A percentile compares a stretch with the other conserved stretches of the same genome.
phyloP scores from a whole-genome alignment of 768 basidiomycete genomes.

The Leccinum obscurum region DNA sequence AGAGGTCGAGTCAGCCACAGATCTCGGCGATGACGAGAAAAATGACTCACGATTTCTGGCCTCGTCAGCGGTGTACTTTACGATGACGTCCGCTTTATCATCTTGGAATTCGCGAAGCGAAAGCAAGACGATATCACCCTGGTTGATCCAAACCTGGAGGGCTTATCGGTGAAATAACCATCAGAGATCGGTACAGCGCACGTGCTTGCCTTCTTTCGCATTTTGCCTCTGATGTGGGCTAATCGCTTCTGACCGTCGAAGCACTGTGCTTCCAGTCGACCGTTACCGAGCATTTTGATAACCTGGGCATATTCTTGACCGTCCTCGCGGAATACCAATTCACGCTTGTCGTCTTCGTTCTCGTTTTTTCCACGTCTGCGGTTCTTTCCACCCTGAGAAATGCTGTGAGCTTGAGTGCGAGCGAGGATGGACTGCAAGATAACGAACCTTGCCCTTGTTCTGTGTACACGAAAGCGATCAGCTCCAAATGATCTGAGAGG shows the following conservation, averaged over 20 bases:
- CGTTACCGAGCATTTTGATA: conserved; percentile 98
- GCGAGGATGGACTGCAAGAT: neutral
- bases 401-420: conserved; percentile 2
- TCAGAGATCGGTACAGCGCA: neutral
- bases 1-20: conserved; percentile 9
- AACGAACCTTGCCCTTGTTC: conserved; percentile 32
- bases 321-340: conserved; percentile 97
- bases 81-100: conserved; percentile 98
- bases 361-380: conserved; percentile 99
- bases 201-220: conserved; percentile 91
- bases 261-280: conserved; percentile 92
- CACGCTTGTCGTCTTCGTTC: conserved; percentile 98
- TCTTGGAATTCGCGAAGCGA: conserved; percentile 99
- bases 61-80: conserved; percentile 98
- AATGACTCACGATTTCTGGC: conserved; percentile 67
- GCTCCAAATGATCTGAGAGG: neutral
- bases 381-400: conserved; percentile 92
- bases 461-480: conserved; percentile 9
- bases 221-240: conserved; percentile 98
- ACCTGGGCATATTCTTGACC: conserved; percentile 99
- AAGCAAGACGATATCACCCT: conserved; percentile 93
- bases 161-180: conserved; percentile 6
- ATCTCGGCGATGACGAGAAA: neutral
- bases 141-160: conserved; percentile 95
- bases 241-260: conserved; percentile 98